Evolutionary conservation across 495 filamentous ascomycete genomes (phyloP).

Genomic region (Neurospora sp.): DNA sequence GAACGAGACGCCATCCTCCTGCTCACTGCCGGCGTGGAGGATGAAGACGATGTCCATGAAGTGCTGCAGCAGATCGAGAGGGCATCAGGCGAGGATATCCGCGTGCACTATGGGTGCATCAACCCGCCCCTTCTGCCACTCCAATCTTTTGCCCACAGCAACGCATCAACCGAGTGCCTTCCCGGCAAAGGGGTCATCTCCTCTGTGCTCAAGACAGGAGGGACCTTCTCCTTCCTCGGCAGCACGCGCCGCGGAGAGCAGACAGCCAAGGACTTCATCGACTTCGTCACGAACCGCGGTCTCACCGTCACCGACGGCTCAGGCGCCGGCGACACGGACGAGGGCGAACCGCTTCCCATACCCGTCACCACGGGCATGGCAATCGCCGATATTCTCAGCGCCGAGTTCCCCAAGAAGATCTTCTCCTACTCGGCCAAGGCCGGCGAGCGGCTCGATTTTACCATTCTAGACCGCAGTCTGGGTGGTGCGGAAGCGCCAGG

Average conservation of each 20-base stretch:
- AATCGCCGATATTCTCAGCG: slow-evolving; percentile 6
- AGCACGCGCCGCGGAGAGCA: background rate
- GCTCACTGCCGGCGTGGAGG: slow-evolving; percentile 6
- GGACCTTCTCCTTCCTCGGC: slow-evolving; percentile 9
- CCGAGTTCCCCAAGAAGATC: slow-evolving; percentile 1
- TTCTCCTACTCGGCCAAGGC: slow-evolving; percentile 6
- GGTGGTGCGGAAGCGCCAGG: background rate
- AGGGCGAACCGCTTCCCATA: slow-evolving; percentile 3
- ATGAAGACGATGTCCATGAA: background rate
- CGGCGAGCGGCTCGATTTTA: slow-evolving; percentile 9
- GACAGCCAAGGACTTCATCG: slow-evolving; percentile 1
- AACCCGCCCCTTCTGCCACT: background rate
- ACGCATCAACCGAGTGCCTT: slow-evolving; percentile 1
- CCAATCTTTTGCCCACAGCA: background rate
- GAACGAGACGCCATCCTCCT: slow-evolving; percentile 12
- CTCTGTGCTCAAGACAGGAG: slow-evolving; percentile 11
- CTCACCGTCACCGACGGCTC: slow-evolving; percentile 7
- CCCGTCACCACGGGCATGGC: slow-evolving; percentile 1
- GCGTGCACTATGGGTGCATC: slow-evolving; percentile 16
- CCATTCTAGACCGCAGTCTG: slow-evolving; percentile 2
- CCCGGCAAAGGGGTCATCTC: slow-evolving; percentile 12
- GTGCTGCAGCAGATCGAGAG: slow-evolving; percentile 6
- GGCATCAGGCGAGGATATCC: slow-evolving; percentile 12
- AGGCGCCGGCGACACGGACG: background rate
- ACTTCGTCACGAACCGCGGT: slow-evolving; percentile 11